These are phyloP conservation scores for Colletotrichum abscissum DNA, from an alignment of 2,329 filamentous ascomycete genomes.

Conservation along the genomic window DNA sequence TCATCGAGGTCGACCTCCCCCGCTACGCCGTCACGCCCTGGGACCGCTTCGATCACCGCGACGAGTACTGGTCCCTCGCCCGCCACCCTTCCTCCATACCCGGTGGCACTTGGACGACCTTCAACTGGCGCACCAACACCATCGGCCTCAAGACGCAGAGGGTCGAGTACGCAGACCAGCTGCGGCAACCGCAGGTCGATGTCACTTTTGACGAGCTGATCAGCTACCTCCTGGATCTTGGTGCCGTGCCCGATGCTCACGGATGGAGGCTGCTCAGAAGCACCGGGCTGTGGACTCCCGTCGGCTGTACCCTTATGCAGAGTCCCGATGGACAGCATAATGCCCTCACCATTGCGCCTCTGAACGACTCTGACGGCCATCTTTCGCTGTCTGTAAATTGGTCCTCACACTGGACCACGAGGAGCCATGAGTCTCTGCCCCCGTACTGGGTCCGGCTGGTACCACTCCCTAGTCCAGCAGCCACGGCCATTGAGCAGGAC, in stretches of 20 bases:
- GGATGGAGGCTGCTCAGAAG: slow-evolving; percentile 68
- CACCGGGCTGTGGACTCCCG: slow-evolving; percentile 70
- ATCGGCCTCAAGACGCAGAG: slow-evolving; percentile 72
- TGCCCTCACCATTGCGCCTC: slow-evolving; percentile 63
- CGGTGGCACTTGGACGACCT: slow-evolving; percentile 73
- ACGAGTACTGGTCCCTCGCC: slow-evolving; percentile 69
- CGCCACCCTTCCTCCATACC: slow-evolving; percentile 63
- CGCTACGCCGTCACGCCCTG: slow-evolving; percentile 72
- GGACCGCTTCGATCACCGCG: slow-evolving; percentile 63
- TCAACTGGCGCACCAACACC: slow-evolving; percentile 73
- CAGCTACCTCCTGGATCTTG: slow-evolving; percentile 71
- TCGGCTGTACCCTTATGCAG: slow-evolving; percentile 66
- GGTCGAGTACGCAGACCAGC: slow-evolving; percentile 70
- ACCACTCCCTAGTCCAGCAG: slow-evolving; percentile 38
- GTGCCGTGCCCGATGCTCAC: slow-evolving; percentile 68
- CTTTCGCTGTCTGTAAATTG: slow-evolving; percentile 68
- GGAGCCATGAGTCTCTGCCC: slow-evolving; percentile 63
- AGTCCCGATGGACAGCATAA: slow-evolving; percentile 61
- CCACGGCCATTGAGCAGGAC: slow-evolving; percentile 11
- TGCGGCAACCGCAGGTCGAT: slow-evolving; percentile 64
- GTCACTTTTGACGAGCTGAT: slow-evolving; percentile 69
- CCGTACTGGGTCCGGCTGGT: slow-evolving; percentile 69
- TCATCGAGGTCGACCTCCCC: slow-evolving; percentile 75
- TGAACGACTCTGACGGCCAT: slow-evolving; percentile 71
- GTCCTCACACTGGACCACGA: slow-evolving; percentile 64